Conservation (phyloP, 768 basidiomycete species). For the Trametes gibbosa region DNA sequence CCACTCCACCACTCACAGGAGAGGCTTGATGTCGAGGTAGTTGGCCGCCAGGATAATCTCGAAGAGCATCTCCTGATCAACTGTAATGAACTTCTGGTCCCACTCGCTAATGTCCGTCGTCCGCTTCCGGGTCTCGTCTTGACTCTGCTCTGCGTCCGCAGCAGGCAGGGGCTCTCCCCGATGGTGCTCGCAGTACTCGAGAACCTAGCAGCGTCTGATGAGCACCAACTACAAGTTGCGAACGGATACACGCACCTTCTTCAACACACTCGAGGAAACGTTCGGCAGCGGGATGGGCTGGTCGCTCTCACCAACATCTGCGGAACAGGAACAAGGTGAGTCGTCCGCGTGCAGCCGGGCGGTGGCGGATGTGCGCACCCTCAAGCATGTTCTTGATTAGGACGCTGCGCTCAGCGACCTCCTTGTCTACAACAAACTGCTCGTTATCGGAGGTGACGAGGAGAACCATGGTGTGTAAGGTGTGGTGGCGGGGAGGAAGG, state of each 20-base stretch:
- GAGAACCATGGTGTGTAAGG: constrained; percentile 61
- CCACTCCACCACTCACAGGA: constrained; percentile 62
- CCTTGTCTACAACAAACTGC: constrained; percentile 88
- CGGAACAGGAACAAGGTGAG: constrained; percentile 3
- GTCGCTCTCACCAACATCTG: constrained; percentile 93
- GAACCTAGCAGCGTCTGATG: constrained; percentile 55
- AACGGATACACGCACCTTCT: constrained; percentile 59
- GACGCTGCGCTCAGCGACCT: constrained; percentile 92
- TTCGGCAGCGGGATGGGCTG: constrained; percentile 94
- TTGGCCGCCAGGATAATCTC: constrained; percentile 99
- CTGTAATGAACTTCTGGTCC: constrained; percentile 98
- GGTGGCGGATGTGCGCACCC: constrained; percentile 47
- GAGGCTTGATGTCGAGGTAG: constrained; percentile 98
- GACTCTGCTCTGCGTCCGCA: constrained; percentile 72
- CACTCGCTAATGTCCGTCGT: constrained; percentile 99
- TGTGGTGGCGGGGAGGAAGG: neutral
- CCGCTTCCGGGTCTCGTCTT: constrained; percentile 94
- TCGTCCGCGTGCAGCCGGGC: neutral
- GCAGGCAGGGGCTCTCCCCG: constrained; percentile 94
- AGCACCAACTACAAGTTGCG: neutral
- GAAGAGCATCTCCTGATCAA: constrained; percentile 99
- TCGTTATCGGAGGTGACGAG: constrained; percentile 96
- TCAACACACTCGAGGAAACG: constrained; percentile 87
- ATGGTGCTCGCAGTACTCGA: constrained; percentile 99
- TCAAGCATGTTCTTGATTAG: constrained; percentile 99